Conservation (phyloP, 2,329 filamentous ascomycete species). For the Rutstroemia sp. region DNA sequence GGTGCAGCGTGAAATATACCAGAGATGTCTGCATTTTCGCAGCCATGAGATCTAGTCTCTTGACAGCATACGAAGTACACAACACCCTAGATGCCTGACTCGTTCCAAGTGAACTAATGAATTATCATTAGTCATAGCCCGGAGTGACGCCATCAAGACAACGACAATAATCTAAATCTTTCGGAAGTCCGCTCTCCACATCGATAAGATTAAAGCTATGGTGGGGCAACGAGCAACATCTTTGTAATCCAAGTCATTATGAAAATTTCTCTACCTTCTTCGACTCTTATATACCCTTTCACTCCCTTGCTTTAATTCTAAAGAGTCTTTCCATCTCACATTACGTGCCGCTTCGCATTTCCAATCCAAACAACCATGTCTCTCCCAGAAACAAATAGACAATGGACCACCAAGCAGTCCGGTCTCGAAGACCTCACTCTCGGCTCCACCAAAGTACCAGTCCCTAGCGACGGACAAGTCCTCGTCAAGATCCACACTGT, state of each 20-base stretch:
- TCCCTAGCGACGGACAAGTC: conserved; percentile 41
- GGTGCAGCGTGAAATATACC: neutral
- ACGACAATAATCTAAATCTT: neutral
- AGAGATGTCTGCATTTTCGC: neutral
- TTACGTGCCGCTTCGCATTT: no score
- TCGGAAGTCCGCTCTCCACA: conserved; percentile 2
- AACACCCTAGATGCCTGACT: neutral
- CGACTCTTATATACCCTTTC: neutral
- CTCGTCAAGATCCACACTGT: conserved; percentile 26
- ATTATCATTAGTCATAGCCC: neutral
- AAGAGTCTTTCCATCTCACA: no score
- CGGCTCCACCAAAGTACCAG: conserved; percentile 38
- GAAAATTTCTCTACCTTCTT: neutral
- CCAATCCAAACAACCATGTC: conserved; percentile 6
- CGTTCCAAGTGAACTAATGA: neutral
- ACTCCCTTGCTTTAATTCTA: neutral
- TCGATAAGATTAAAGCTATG: neutral
- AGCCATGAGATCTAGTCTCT: neutral
- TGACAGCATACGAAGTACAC: neutral
- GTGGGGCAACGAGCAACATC: neutral
- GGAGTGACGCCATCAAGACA: neutral
- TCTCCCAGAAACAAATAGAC: conserved; percentile 28
- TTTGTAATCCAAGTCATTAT: neutral
- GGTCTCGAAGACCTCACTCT: conserved; percentile 47
- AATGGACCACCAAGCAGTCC: conserved; percentile 49